Base-by-base conservation (phyloP, 139 green algal genomes). In the Cymbomonas tetramitiformis region DNA sequence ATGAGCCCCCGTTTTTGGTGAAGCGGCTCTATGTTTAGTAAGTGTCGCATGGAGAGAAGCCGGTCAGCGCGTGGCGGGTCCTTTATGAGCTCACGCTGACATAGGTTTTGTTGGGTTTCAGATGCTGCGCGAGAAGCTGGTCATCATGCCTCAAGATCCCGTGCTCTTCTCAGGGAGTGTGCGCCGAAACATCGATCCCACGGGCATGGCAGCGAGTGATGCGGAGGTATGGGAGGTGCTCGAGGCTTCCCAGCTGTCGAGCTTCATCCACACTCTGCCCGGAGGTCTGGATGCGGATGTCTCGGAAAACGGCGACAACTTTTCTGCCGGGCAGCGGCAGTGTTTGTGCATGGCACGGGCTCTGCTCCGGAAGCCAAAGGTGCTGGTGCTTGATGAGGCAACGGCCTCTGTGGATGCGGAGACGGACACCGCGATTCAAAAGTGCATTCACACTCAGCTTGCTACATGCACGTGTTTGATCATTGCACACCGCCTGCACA, bases 171-270 rank as follows among this genome's bases (percentile, higher is more conserved):
- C 60, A 18, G 87, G 84, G 46, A 88, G 66, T 1, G 70, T 96
- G 44, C 77, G 88, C 26, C 62, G 61, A 56, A 96, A 96, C 76
- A 76, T 96, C 61, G 88, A 96, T 72, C 88, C 88, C 9, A 94
- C 95, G 66, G 67, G 64, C 19, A 24, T 77, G 23, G 28, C 71
- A 21, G 55, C 26, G 7, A 83, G 91, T 62, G 85, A 93, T 62
- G 64, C 67, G 19, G 46, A 72, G 3, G 65, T 92, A 12, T 87
- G 80, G 82, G 38, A 39, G 3, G 75, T 73, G 28, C 71, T 89
- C 38, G 61, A 71, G 26, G 39, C 39, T 23, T 60, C 50, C 25
- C 56, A 71, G 23, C 70, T 81, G 30, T 77, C 71, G 54, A 41
- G 79, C 46, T 66, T 64, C 34, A 63, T 83, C 3, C 51, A 70